Evolutionary conservation across 2,329 filamentous ascomycete genomes (phyloP), one percentile per base, ranked within the genome.

Genomic region (Xylariaceae sp.): DNA sequence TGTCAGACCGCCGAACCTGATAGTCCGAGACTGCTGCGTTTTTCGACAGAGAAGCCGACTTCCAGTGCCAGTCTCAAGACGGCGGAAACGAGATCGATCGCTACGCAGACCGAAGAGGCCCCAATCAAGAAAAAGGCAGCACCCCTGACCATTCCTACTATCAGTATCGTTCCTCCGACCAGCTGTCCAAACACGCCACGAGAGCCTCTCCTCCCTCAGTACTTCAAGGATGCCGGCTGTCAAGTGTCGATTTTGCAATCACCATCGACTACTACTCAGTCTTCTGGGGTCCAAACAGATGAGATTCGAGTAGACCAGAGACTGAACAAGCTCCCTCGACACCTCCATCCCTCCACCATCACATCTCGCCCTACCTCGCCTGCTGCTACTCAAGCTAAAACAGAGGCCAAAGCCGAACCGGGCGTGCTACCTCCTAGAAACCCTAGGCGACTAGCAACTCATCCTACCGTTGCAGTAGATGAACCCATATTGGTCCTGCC

Each of bases 141-240:
- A 9, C 68, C 65, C 64, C 74, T 84, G 60, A 70, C 80, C 3
- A 88, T 97, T 62, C 93, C 93, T 0, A 89, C 87, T 67, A 99
- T 99, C 70, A 89, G 90, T 58, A 90, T 99, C 55, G 89, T 96
- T 66, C 94, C 94, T 37, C 93, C 94, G 0, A 85, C 82, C 2
- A 96, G 91, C 57, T 84, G 89, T 52, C 92, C 93, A n/a, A 80
- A 87, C 3, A 92, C 91, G 1, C 91, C 91, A 1, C 83, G 82
- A 52, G 84, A 88, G 65, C 86, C 88, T 55, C 81, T 86, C 4
- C 83, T 96, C 57, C 86, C 96, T 35, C 92, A 92, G 56, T 86
- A 92, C 58, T 85, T 85, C 62, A 97, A 92, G 72, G 91, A 91
- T 73, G 86, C 88, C 64, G 87, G 86, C 15, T 93, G 88, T 68